These are phyloP conservation scores for Coelastrella sp. DNA, from an alignment of 139 green algal species.

Conservation along the genomic window DNA sequence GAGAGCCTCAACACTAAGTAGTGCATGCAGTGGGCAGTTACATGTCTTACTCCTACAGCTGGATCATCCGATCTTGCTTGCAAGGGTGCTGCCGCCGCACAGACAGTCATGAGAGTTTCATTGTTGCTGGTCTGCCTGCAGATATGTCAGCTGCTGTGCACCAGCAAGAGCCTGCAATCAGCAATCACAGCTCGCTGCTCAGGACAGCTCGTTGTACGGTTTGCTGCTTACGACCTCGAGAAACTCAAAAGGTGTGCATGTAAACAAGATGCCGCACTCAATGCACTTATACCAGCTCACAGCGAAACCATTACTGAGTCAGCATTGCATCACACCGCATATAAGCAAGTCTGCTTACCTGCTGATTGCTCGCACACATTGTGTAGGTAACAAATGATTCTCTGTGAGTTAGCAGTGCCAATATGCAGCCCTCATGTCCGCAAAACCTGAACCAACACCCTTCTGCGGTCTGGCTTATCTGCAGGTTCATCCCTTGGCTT, in stretches of 20 bases:
- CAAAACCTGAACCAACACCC: neutral
- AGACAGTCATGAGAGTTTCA: neutral
- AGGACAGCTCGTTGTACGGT: neutral
- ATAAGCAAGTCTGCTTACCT: no score
- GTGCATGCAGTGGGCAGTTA: no score
- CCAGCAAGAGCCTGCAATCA: neutral
- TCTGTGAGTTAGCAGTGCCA: neutral
- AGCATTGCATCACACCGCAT: no score
- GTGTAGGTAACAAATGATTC: no score
- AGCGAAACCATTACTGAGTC: neutral
- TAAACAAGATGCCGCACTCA: neutral
- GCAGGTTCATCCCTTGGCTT: neutral
- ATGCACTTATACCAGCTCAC: neutral
- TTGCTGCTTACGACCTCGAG: conserved; percentile 1
- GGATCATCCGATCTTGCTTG: no score
- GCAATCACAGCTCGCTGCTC: conserved; percentile 4
- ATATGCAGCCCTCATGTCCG: neutral
- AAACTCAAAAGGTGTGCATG: neutral
- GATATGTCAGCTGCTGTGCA: neutral
- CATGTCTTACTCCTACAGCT: no score
- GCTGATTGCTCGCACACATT: no score
- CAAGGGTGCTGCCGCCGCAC: no score
- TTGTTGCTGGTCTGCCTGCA: neutral
- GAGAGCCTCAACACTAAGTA: no score
- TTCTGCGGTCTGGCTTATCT: neutral